These are phyloP conservation scores for Cordyceps tenuipes DNA, from an alignment of 2,329 filamentous ascomycete genomes.

Conservation along the genomic window DNA sequence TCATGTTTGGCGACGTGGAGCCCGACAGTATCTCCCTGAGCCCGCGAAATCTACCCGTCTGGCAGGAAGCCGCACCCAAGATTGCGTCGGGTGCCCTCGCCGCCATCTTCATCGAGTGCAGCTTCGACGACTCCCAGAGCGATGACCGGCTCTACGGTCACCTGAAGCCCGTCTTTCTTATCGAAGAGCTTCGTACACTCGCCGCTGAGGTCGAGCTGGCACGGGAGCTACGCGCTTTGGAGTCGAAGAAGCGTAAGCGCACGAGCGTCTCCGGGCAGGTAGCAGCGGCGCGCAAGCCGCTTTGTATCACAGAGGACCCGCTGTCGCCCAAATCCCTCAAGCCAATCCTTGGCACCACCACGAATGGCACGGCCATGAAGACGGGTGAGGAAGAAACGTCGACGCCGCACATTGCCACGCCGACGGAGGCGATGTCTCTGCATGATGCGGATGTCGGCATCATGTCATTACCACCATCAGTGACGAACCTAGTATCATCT, in stretches of 20 bases:
- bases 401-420: slow-evolving; percentile 38
- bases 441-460: slow-evolving; percentile 25
- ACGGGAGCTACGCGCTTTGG: slow-evolving; percentile 26
- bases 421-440: slow-evolving; percentile 38
- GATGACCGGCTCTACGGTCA: slow-evolving; percentile 82
- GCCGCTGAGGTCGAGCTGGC: slow-evolving; percentile 60
- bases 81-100: slow-evolving; percentile 62
- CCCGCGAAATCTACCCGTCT: slow-evolving; percentile 74
- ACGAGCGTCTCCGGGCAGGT: slow-evolving; percentile 23
- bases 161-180: slow-evolving; percentile 72
- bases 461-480: slow-evolving; percentile 13
- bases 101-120: slow-evolving; percentile 93
- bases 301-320: slow-evolving; percentile 9
- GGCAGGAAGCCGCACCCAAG: slow-evolving; percentile 83
- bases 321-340: slow-evolving; percentile 12
- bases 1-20: slow-evolving; percentile 94
- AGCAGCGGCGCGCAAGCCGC: slow-evolving; percentile 38
- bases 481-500: too few relatives aligned
- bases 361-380: slow-evolving; percentile 13
- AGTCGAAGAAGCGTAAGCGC: slow-evolving; percentile 59
- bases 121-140: slow-evolving; percentile 72
- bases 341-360: slow-evolving; percentile 16
- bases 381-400: slow-evolving; percentile 15
- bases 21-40: slow-evolving; percentile 77
- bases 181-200: slow-evolving; percentile 66